Percentiles rank a stretch among this genome's conserved stretches.
Evolutionary conservation across 2,329 filamentous ascomycete species (phyloP).

Genomic region (Calonectria hongkongensis): DNA sequence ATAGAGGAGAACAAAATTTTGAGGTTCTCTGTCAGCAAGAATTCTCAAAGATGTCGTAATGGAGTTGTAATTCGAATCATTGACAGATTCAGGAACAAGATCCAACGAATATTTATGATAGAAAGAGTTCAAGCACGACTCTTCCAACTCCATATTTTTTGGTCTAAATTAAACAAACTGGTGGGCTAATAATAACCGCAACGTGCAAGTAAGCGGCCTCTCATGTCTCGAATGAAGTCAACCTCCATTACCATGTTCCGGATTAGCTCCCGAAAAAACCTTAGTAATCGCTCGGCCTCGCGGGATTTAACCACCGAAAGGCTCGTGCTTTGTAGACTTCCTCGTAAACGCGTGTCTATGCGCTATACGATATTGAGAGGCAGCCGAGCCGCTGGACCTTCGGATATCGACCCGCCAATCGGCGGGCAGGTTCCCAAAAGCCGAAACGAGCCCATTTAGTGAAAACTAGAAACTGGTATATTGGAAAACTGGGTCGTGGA

Average conservation of each 20-base stretch:
- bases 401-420: neutral
- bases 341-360: neutral
- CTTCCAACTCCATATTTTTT: neutral
- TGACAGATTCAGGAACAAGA: neutral
- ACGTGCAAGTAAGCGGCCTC: neutral
- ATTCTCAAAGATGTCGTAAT: neutral
- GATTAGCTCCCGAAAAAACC: neutral
- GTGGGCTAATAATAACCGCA: neutral
- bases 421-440: neutral
- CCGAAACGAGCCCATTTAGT: neutral
- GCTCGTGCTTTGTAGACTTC: neutral
- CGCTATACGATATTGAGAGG: neutral
- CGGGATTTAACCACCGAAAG: neutral
- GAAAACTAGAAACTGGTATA: neutral
- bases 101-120: neutral
- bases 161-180: neutral
- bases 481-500: conserved; percentile 4
- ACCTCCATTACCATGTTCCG: neutral
- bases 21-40: neutral
- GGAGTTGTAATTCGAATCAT: neutral
- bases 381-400: neutral
- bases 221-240: neutral
- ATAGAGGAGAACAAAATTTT: neutral
- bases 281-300: neutral
- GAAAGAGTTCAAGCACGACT: neutral